A percentile compares a stretch with the other conserved stretches of the same genome.
Evolutionary conservation across 106 monocot genomes (phyloP).

Genomic region (Cymbidium sinense): DNA sequence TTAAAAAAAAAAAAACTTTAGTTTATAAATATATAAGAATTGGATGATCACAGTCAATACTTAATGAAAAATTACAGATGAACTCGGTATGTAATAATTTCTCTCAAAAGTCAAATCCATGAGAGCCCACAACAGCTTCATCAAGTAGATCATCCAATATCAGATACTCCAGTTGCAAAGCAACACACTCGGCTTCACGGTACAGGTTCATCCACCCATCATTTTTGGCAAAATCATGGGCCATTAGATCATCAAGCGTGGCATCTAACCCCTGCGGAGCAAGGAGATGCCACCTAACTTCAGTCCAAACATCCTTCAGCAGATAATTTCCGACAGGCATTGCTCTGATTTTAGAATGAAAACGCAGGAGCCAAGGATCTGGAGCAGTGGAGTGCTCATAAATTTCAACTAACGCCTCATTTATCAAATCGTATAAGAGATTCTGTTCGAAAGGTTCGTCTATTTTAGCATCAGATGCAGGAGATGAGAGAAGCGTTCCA

Average conservation of each 20-base stretch:
- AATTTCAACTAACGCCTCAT: slow-evolving; percentile 49
- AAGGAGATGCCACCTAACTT: slow-evolving; percentile 28
- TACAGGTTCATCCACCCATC: slow-evolving; percentile 67
- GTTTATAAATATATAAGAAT: too few species aligned
- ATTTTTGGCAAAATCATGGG: slow-evolving; percentile 29
- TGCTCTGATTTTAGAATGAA: slow-evolving; percentile 16
- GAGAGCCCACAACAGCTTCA: slow-evolving; percentile 21
- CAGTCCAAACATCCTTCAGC: slow-evolving; percentile 58
- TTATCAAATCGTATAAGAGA: slow-evolving; percentile 60
- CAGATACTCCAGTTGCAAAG: slow-evolving; percentile 34
- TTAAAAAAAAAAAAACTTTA: too few species aligned
- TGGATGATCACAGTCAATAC: too few species aligned
- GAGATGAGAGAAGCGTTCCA: slow-evolving; percentile 1
- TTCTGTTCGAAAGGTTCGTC: background rate
- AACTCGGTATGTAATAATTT: background rate
- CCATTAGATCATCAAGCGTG: slow-evolving; percentile 20
- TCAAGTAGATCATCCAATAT: slow-evolving; percentile 60
- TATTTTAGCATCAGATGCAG: background rate
- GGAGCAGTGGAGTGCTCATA: slow-evolving; percentile 21
- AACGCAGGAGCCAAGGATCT: slow-evolving; percentile 23
- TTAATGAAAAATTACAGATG: too few species aligned
- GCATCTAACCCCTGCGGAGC: slow-evolving; percentile 5
- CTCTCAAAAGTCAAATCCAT: background rate
- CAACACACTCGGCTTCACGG: slow-evolving; percentile 35
- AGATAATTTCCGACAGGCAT: slow-evolving; percentile 34